A percentile compares a stretch with the other conserved stretches of the same genome.
These are phyloP conservation scores for Mycosarcoma maydis DNA, from an alignment of 1,284 basidiomycete species.

Conservation along the genomic window DNA sequence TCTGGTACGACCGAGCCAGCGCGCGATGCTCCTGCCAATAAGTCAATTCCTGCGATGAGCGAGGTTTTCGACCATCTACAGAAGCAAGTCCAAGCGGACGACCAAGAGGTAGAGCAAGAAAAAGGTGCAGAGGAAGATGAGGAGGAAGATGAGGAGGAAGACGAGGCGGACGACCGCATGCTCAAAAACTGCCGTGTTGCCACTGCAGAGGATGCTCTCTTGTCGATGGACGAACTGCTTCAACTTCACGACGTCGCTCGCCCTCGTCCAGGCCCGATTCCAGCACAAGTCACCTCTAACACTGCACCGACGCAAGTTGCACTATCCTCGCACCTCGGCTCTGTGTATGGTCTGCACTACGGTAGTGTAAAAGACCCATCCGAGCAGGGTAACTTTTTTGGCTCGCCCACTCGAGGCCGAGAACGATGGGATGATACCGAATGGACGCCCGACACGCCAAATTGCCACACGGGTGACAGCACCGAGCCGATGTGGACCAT, in stretches of 20 bases:
- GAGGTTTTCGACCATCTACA: conserved; percentile 36
- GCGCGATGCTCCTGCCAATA: conserved; percentile 37
- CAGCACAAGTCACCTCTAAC: not conserved
- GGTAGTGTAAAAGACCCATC: conserved; percentile 33
- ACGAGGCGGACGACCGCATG: conserved; percentile 70
- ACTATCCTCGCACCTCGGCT: conserved; percentile 13
- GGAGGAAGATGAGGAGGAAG: conserved; percentile 28
- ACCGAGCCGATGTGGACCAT: conserved; percentile 66
- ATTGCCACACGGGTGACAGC: conserved; percentile 51
- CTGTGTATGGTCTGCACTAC: conserved; percentile 70
- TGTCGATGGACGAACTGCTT: conserved; percentile 74
- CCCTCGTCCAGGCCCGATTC: conserved; percentile 10
- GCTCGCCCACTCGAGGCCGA: conserved; percentile 35
- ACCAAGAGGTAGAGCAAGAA: conserved; percentile 29
- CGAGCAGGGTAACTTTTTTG: conserved; percentile 54
- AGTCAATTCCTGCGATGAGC: conserved; percentile 64
- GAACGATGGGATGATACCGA: conserved; percentile 58
- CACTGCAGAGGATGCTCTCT: conserved; percentile 76
- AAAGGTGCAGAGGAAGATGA: conserved; percentile 14
- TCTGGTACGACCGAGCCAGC: conserved; percentile 55
- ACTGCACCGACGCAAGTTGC: not conserved
- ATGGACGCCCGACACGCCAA: conserved; percentile 41
- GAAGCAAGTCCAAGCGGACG: conserved; percentile 7
- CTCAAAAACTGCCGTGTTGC: conserved; percentile 81
- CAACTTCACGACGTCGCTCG: conserved; percentile 70